Base-by-base conservation (phyloP, 116 monocot species). In the Cymodocea nodosa region DNA sequence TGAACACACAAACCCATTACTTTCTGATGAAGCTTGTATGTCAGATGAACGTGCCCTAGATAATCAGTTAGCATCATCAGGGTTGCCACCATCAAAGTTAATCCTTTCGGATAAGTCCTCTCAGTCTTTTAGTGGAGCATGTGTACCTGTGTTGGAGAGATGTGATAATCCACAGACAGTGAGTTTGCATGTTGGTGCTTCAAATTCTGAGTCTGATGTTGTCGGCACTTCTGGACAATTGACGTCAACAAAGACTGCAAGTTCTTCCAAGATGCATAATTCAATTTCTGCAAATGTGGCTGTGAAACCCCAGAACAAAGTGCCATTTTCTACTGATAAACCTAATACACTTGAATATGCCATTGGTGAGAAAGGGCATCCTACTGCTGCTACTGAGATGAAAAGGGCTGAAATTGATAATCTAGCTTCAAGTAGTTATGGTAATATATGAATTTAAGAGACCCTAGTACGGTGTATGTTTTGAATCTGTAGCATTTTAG, bases 181-280 rank as follows among this genome's bases (percentile, higher is more conserved):
- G 58, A 49, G 17, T 48, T 44, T 56, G 44, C 44, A 20, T 23
- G 24, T 0, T 57, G 44, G 37, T 4, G 0, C 58, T 23, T 58
- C 59, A 59, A 23, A 69, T 69, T 58, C 58, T 48, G 69, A 48
- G 52, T n/a, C 35, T 23, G 50, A 11, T 65, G 50, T 10, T 23
- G 9, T 22, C 13, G 2, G 50, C 15, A 65, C 16, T 51, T 25
- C 50, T 17, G 65, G 51, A 49, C 49, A 65, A 50, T 6, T 40
- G 22, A 4, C 50, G 14, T 65, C 24, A 12, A 65, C 14, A 50
- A 51, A 15, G 50, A 25, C 22, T 4, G 13, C 23, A 44, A 44
- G 50, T 23, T 51, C 50, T 50, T 23, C 65, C 23, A 13, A 14
- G 2, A 24, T 48, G 50, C 44, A 44, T 1, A 6, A 44, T 44